A percentile compares a stretch with the other conserved stretches of the same genome.
phyloP scores from a whole-genome alignment of 345 rosid genomes.

The Geranium rotundifolium region DNA sequence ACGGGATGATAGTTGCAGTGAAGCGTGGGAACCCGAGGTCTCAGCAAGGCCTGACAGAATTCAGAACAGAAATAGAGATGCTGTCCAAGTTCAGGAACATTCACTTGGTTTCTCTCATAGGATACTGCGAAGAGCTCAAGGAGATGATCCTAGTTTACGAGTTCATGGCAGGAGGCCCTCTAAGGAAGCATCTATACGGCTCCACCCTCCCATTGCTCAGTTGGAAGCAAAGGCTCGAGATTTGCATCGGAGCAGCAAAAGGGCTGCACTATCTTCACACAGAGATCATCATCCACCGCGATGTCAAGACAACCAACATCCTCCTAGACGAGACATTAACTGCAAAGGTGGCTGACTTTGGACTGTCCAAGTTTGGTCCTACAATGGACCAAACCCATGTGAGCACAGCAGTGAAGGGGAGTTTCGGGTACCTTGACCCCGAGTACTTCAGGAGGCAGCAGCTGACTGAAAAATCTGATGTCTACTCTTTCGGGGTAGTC shows the following conservation, averaged over 20 bases:
- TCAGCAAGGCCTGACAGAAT: slow-evolving; percentile 12
- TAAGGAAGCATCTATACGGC: slow-evolving; percentile 11
- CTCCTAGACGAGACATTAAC: slow-evolving; percentile 12
- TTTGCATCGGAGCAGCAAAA: slow-evolving; percentile 17
- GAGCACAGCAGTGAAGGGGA: slow-evolving; percentile 16
- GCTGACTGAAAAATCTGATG: slow-evolving; percentile 14
- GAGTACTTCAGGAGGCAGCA: slow-evolving; percentile 14
- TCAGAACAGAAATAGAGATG: slow-evolving; percentile 19
- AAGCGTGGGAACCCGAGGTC: slow-evolving; percentile 12
- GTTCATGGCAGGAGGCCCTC: slow-evolving; percentile 17
- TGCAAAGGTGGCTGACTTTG: slow-evolving; percentile 18
- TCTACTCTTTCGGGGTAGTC: slow-evolving; percentile 17
- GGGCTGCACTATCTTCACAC: slow-evolving; percentile 22
- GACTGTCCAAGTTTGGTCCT: slow-evolving; percentile 13
- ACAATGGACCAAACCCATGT: slow-evolving; percentile 14
- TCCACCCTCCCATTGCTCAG: slow-evolving; percentile 7
- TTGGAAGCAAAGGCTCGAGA: slow-evolving; percentile 14
- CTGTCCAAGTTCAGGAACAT: slow-evolving; percentile 16
- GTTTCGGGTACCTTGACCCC: slow-evolving; percentile 16
- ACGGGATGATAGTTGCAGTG: slow-evolving; percentile 16
- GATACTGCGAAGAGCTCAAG: slow-evolving; percentile 13
- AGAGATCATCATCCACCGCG: slow-evolving; percentile 18
- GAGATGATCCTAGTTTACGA: slow-evolving; percentile 19
- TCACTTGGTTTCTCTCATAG: slow-evolving; percentile 17
- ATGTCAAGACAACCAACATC: slow-evolving; percentile 15